Percentiles rank a stretch among this genome's conserved stretches.
These are phyloP conservation scores for Aspergillus floridensis DNA, from an alignment of 2,329 filamentous ascomycete genomes.

Conservation along the genomic window DNA sequence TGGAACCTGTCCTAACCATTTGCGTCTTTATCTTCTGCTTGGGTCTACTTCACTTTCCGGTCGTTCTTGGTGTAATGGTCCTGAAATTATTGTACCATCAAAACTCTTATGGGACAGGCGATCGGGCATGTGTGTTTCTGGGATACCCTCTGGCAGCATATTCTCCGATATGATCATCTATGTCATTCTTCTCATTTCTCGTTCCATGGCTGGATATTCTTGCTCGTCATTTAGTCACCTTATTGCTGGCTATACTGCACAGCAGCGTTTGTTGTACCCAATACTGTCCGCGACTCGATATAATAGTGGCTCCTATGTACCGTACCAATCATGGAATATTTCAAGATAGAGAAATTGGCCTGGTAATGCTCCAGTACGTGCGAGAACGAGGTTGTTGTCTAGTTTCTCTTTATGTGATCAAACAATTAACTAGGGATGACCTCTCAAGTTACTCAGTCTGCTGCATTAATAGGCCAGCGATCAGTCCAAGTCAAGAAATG, in stretches of 20 bases:
- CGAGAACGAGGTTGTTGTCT: no score
- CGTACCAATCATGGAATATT: background rate
- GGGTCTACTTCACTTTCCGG: background rate
- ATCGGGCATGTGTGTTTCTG: background rate
- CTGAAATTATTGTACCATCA: background rate
- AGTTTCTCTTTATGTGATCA: no score
- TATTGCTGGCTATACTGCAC: background rate
- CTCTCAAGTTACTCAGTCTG: no score
- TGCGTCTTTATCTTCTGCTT: no score
- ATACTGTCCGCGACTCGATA: background rate
- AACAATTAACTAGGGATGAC: no score
- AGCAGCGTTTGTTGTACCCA: background rate
- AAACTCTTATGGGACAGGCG: background rate
- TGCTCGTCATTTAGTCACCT: background rate
- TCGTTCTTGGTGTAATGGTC: background rate
- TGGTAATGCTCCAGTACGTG: no score
- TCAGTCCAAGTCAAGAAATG: no score
- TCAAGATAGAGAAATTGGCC: no score
- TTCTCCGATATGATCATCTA: background rate
- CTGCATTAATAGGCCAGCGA: no score
- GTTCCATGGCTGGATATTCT: background rate
- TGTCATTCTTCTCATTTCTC: background rate
- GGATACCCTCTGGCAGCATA: conserved; percentile 4
- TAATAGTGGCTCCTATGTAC: background rate
- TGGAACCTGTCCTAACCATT: background rate